Evolutionary conservation across 2,329 filamentous ascomycete genomes (phyloP), one percentile per base, ranked within the genome.

Genomic region (Talaromyces marneffei): DNA sequence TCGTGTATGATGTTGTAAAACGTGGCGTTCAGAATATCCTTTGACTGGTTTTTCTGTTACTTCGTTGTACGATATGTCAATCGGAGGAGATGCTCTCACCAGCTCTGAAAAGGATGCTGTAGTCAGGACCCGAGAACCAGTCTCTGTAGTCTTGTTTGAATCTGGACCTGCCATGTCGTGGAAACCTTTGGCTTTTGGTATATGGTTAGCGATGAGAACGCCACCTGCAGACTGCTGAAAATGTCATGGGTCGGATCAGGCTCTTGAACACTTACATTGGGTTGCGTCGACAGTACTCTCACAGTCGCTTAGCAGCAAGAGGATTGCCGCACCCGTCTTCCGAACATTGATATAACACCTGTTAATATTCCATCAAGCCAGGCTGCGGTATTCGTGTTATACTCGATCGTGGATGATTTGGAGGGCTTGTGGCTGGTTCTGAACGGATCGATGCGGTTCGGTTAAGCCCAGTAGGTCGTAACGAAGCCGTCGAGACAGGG

Each of bases 1-100:
- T 83, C 81, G 71, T 85, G 82, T 66, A 87, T 81, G 66, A 86
- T 83, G 67, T 82, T 85, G 67, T 83, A 79, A 46, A 87, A 76
- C 23, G 79, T 79, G 63, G 84, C 82, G 63, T 86, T 82, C 66
- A 87, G 73, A 59, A 87, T 80, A 39, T 77, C 75, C 59, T 74
- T 72, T 39, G 76, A 75, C 75, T 77, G 62, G 27, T 20, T 37
- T 25, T 40, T 29, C 37, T 40, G 46, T 59, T 53, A 29, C 58
- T 72, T 60, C 68, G 65, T 57, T 57, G 18, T 57, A 50, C 46
- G 58, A 31, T 20, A 48, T 40, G 16, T 58, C 25, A 48, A 37
- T 29, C 35, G 58, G 40, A 29, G 12, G 23, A 33, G 39, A 25
- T 1, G 46, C 23, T 69, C 72, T 65, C 71, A 78, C 75, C 69